Percentiles rank a stretch among this genome's conserved stretches.
These are phyloP conservation scores for Aegle marmelos DNA, from an alignment of 345 rosid genomes.

Conservation along the genomic window DNA sequence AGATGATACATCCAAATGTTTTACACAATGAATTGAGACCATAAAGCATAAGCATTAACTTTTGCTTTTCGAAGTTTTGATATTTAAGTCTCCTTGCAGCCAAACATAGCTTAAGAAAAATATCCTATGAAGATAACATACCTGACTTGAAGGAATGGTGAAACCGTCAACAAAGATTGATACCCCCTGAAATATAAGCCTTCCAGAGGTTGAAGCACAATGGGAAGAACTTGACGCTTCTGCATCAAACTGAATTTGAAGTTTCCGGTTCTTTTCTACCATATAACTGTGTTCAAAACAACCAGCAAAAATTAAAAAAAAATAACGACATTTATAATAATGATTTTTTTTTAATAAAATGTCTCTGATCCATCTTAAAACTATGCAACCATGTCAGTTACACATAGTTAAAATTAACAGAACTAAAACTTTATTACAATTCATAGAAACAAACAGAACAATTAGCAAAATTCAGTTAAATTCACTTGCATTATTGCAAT, in stretches of 20 bases:
- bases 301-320: not conserved
- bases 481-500: too few species aligned
- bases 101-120: not conserved
- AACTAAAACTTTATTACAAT: not conserved
- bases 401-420: not conserved
- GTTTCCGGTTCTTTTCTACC: slow-evolving; percentile 79
- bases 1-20: not conserved
- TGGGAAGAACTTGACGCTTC: slow-evolving; percentile 55
- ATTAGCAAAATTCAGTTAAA: not conserved
- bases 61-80: not conserved
- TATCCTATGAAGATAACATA: slow-evolving; percentile 14
- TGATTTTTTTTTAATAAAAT: not conserved
- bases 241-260: slow-evolving; percentile 59
- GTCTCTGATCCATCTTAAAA: not conserved
- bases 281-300: slow-evolving; percentile 56
- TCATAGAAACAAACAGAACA: not conserved
- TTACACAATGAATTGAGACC: not conserved
- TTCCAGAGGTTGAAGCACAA: slow-evolving; percentile 37
- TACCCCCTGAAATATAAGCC: slow-evolving; percentile 71
- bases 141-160: slow-evolving; percentile 91
- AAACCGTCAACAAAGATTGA: slow-evolving; percentile 95
- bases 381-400: not conserved
- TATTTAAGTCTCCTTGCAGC: not conserved
- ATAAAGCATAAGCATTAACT: not conserved
- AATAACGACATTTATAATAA: not conserved